These are phyloP conservation scores for Podospora bellae-mahoneyi DNA, from an alignment of 495 filamentous ascomycete species.

Conservation along the genomic window DNA sequence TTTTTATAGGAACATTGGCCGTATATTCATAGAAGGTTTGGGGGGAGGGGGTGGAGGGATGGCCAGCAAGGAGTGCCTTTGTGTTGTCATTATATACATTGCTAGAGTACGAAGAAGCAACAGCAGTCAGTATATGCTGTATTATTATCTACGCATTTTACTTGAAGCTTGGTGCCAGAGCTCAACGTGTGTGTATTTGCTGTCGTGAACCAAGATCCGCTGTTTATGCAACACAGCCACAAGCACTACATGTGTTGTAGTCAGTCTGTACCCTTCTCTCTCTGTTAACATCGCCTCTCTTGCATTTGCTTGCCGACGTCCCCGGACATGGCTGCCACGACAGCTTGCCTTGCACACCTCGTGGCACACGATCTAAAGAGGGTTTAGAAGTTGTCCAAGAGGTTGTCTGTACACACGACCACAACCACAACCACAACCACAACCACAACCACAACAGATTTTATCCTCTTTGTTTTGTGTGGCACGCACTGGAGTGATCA, in stretches of 20 bases:
- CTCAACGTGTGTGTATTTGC: neutral
- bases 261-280: neutral
- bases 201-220: neutral
- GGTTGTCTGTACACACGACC: no score
- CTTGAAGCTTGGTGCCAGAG: neutral
- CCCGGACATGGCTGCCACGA: no score
- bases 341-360: no score
- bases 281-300: no score
- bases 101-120: neutral
- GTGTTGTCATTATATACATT: neutral
- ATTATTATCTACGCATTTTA: neutral
- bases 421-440: no score
- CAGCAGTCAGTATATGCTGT: neutral
- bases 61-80: neutral
- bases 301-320: no score
- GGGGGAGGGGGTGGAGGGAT: neutral
- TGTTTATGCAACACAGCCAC: neutral
- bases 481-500: no score
- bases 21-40: neutral
- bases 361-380: no score
- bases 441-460: no score
- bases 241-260: neutral
- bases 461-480: no score
- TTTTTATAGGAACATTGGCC: no score
- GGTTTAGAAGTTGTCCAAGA: no score